Conservation (phyloP, 2,329 filamentous ascomycete genomes). For the Aphanoascus verrucosus region DNA sequence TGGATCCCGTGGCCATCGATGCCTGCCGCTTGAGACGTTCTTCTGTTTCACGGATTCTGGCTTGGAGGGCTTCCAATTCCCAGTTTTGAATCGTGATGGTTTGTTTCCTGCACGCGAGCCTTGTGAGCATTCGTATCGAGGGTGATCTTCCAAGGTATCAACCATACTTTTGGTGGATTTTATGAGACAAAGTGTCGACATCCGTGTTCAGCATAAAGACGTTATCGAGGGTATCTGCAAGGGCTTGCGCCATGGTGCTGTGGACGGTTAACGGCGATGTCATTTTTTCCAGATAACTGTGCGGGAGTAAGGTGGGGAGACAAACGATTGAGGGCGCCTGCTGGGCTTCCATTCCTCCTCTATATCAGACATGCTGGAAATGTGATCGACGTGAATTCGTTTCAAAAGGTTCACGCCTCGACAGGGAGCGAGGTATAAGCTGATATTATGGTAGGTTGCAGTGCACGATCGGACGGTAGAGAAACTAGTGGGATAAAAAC, state of each 20-base stretch:
- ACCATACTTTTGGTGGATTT: constrained; percentile 70
- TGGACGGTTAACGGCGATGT: constrained; percentile 9
- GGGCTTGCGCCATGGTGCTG: constrained; percentile 78
- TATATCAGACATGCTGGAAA: constrained; percentile 45
- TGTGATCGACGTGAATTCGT: constrained; percentile 5
- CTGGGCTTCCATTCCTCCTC: constrained; percentile 73
- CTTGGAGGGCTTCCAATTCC: constrained; percentile 79
- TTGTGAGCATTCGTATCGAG: neutral
- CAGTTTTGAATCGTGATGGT: constrained; percentile 61
- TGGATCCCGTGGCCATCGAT: constrained; percentile 8
- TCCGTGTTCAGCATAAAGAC: constrained; percentile 81
- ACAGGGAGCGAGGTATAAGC: neutral
- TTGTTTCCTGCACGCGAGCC: constrained; percentile 54
- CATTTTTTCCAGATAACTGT: neutral
- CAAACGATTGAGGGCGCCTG: constrained; percentile 66
- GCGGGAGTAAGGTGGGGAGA: constrained; percentile 13
- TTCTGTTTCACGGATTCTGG: constrained; percentile 74
- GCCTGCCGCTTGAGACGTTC: constrained; percentile 50
- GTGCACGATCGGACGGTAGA: neutral
- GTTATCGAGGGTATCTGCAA: constrained; percentile 75
- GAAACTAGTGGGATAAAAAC: neutral
- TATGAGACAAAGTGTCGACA: constrained; percentile 60
- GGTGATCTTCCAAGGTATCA: no score
- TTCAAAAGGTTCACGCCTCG: neutral
- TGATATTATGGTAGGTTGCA: neutral